Base-by-base conservation (phyloP, 139 green algal species). In the Microglena sp. region DNA sequence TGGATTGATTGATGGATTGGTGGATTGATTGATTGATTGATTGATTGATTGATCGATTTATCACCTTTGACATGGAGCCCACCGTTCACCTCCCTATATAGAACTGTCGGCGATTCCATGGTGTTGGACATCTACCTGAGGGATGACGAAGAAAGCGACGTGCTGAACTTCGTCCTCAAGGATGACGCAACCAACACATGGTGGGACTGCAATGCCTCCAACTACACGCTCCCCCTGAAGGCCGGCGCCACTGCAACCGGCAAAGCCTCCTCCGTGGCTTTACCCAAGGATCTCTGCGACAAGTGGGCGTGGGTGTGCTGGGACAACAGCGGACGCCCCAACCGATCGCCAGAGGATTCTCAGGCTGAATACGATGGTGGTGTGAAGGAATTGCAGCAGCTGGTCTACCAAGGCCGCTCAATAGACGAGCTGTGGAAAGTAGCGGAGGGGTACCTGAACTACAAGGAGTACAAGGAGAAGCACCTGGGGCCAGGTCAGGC, bases 301-400 rank as follows among this genome's bases (percentile, higher is more conserved):
- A 90, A 97, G 62, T 96, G 92, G 85, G 83, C 94, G 0, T 99
- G 95, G 80, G 82, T 99, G 27, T 85, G 89, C 36, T 98, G 92
- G 91, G 78, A 84, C 45, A 34, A 70, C 33, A 67, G 68, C 24
- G 73, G 81, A 31, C 56, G 81, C 2, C 71, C 83, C 60, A 55
- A 73, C 35, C 67, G 78, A 44, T 67, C 64, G 45, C n/a, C n/a
- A n/a, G 56, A 72, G 3, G 69, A 55, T 0, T 43, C 30, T 8
- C 34, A 46, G 31, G 27, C 31, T 2, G 74, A 74, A 46, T 81
- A 81, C 35, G 62, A 81, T 33, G 43, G 29, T 21, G 61, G 69
- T 11, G 55, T 70, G 24, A 44, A 53, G 45, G 88, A 90, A 77
- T 77, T 93, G 77, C 73, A 69, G n/a, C 70, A 59, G 44, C 77